These are phyloP conservation scores for Peribolospora baueri DNA, from an alignment of 768 basidiomycete species.

Conservation along the genomic window DNA sequence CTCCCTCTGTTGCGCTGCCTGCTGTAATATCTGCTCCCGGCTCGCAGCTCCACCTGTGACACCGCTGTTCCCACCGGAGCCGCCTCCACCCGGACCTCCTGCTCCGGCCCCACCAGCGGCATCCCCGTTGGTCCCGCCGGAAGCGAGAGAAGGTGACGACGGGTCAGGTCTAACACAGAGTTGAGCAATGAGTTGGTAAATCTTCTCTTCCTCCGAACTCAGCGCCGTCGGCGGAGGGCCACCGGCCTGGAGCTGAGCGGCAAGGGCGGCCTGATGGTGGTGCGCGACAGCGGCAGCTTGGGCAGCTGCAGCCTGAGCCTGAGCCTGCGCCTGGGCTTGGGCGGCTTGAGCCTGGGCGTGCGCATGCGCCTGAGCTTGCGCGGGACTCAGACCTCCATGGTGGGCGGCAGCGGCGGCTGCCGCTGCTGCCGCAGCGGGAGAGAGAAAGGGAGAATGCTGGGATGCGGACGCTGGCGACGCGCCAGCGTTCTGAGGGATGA, in stretches of 20 bases:
- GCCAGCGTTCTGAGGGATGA: no score
- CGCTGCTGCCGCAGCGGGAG: no score
- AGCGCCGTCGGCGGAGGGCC: no score
- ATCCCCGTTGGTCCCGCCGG: neutral
- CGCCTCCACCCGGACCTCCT: neutral
- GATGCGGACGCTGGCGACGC: no score
- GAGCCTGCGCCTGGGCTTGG: no score
- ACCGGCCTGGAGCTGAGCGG: conserved; percentile 14
- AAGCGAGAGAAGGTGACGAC: neutral
- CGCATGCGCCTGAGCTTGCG: no score
- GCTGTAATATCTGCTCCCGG: conserved; percentile 12
- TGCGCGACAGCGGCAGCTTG: no score
- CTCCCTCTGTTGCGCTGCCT: conserved; percentile 40
- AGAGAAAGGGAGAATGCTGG: no score
- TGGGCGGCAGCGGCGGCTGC: no score
- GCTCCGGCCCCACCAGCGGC: neutral
- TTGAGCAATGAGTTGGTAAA: conserved; percentile 71
- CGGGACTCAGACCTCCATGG: no score
- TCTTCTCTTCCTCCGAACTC: conserved; percentile 42
- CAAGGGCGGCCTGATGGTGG: neutral
- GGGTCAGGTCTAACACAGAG: conserved; percentile 36
- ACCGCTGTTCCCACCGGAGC: neutral
- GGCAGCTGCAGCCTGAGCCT: no score
- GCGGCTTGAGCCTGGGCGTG: no score
- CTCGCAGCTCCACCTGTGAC: neutral